Evolutionary conservation across 257 asterid species (phyloP), one percentile per base, ranked within the genome.

Genomic region (Solanum gracilifrons): DNA sequence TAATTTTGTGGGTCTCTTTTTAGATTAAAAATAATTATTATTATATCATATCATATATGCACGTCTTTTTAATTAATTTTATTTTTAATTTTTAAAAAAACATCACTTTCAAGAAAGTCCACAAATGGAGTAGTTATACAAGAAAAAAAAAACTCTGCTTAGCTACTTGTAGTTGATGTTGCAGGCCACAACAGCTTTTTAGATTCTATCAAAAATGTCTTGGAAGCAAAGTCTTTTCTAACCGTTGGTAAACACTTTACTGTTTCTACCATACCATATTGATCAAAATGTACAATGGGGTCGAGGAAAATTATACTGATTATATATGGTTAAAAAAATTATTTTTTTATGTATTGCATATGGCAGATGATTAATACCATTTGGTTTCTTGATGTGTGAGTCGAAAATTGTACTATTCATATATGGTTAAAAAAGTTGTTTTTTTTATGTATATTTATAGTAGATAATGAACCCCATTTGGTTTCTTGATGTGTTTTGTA

Each of bases 181-280:
- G 68, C 73, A 80, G 68, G 69, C 87, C 62, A 32, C 86, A 76
- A 76, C 73, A 87, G 72, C 88, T 84, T 74, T 33, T 43, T 84
- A 84, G 87, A 85, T 35, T 76, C 83, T 87, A 39, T 73, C 69
- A 13, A 27, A 86, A 85, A 87, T 93, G 89, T 87, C 98, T 95
- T 93, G 84, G 88, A 94, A 94, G 97, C 96, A 82, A 94, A 93
- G 97, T 87, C 92, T 93, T 92, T 89, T 1, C 85, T 88, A 90
- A 90, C 95, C 91, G 93, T 91, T 93, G 93, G 93, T 68, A 71
- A 48, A 71, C 80, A 88, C 23, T 82, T 88, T 89, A 89, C 84
- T 87, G 84, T 87, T 55, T 83, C 85, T 41, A 85, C 86, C 83
- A 71, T 68, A 86, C 32, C 27, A 60, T n/a, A 64, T n/a, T 64